phyloP scores from a whole-genome alignment of 371 early-diverging fungal species.

The Haplosporangium sp. region DNA sequence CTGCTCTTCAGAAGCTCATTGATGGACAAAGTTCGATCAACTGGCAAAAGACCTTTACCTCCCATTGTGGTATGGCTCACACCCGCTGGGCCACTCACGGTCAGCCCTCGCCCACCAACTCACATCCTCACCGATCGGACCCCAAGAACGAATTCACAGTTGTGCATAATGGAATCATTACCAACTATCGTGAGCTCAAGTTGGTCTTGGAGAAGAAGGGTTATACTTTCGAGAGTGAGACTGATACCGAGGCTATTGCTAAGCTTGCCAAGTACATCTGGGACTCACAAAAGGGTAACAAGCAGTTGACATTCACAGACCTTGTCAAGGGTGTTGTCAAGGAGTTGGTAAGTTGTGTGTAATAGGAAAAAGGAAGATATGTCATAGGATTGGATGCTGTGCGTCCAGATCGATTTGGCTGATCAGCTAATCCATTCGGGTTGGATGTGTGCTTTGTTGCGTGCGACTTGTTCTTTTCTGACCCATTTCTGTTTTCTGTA shows the following conservation, averaged over 20 bases:
- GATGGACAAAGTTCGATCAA: constrained; percentile 74
- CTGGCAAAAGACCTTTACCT: constrained; percentile 79
- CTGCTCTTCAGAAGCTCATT: constrained; percentile 85
- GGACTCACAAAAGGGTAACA: constrained; percentile 82
- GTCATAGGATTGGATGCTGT: too few species aligned
- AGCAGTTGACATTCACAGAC: constrained; percentile 77
- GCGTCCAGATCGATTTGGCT: neutral
- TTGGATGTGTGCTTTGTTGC: neutral
- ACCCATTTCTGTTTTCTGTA: neutral
- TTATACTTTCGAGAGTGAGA: constrained; percentile 93
- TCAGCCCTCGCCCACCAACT: constrained; percentile 78
- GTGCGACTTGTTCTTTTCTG: neutral
- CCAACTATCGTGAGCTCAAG: constrained; percentile 97
- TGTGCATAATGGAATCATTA: constrained; percentile 99
- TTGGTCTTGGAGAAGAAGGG: constrained; percentile 94
- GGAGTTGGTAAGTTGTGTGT: constrained; percentile 72
- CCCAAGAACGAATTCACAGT: constrained; percentile 87
- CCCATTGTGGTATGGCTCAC: constrained; percentile 97
- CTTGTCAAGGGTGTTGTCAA: constrained; percentile 92
- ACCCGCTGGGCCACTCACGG: constrained; percentile 99
- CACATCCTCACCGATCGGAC: constrained; percentile 98
- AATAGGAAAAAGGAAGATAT: neutral
- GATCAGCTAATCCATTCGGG: neutral
- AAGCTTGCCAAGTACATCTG: constrained; percentile 97
- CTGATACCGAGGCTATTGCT: constrained; percentile 99